Evolutionary conservation across 176 grass and related monocot genomes (phyloP).

Genomic region (Canna indica): DNA sequence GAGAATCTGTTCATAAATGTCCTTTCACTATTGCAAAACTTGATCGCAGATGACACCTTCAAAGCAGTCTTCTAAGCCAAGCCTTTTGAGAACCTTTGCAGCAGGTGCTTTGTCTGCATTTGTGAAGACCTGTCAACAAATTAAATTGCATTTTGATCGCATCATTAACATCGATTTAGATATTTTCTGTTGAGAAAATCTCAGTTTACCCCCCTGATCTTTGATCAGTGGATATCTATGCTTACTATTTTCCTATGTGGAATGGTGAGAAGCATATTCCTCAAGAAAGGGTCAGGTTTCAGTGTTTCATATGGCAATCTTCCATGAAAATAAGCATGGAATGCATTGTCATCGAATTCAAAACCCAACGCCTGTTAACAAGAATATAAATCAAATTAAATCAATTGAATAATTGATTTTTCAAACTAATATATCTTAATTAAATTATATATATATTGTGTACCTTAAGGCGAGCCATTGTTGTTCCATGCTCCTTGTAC

Average conservation of each 20-base stretch:
- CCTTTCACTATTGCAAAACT: too few species aligned
- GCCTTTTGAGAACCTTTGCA: slow-evolving; percentile 30
- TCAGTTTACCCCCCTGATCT: too few species aligned
- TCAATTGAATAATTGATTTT: too few species aligned
- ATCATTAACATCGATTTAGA: too few species aligned
- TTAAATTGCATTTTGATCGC: too few species aligned
- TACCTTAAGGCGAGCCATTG: slow-evolving; percentile 73
- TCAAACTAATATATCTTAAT: neutral
- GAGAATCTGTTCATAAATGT: too few species aligned
- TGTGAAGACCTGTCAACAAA: slow-evolving; percentile 41
- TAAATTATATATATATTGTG: neutral
- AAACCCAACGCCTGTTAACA: slow-evolving; percentile 38
- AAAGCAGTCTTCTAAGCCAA: slow-evolving; percentile 50
- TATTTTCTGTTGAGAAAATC: too few species aligned
- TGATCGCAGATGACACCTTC: slow-evolving; percentile 58
- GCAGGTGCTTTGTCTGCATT: slow-evolving; percentile 53
- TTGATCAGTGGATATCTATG: neutral
- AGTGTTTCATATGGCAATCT: slow-evolving; percentile 57
- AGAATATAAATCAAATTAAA: neutral
- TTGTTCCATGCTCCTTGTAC: slow-evolving; percentile 70
- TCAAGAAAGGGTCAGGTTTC: slow-evolving; percentile 46
- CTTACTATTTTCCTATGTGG: slow-evolving; percentile 62
- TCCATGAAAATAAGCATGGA: slow-evolving; percentile 61
- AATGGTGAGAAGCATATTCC: slow-evolving; percentile 51
- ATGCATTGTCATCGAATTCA: slow-evolving; percentile 49